These are phyloP conservation scores for Oryza brachyantha DNA, from an alignment of 176 grass and related monocot species.

Conservation along the genomic window DNA sequence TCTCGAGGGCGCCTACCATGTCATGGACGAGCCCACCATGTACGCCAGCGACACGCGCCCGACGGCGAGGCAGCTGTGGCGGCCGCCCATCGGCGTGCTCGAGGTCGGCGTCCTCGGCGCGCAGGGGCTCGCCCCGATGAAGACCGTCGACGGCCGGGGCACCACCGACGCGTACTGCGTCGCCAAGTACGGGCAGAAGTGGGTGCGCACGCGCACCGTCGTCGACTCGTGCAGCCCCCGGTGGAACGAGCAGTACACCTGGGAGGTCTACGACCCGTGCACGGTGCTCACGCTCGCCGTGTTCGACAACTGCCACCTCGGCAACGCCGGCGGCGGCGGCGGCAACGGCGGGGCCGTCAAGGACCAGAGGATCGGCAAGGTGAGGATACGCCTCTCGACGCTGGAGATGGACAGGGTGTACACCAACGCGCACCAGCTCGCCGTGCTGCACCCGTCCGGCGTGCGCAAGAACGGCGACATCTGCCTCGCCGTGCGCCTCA, in stretches of 20 bases:
- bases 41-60: slow-evolving; percentile 73
- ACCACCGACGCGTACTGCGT: slow-evolving; percentile 69
- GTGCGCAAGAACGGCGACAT: slow-evolving; percentile 75
- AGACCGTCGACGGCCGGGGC: slow-evolving; percentile 40
- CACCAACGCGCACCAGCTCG: slow-evolving; percentile 41
- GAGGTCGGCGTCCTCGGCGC: slow-evolving; percentile 75
- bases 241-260: slow-evolving; percentile 97
- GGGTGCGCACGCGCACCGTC: slow-evolving; percentile 77
- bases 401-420: slow-evolving; percentile 60
- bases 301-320: slow-evolving; percentile 65
- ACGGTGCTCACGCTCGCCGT: slow-evolving; percentile 78
- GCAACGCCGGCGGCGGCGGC: background rate
- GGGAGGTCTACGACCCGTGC: slow-evolving; percentile 78
- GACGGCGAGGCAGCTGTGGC: slow-evolving; percentile 68
- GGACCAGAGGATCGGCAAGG: slow-evolving; percentile 67
- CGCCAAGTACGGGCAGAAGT: slow-evolving; percentile 88
- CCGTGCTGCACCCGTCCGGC: slow-evolving; percentile 52
- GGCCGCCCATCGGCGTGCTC: slow-evolving; percentile 54
- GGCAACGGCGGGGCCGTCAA: background rate
- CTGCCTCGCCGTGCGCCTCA: slow-evolving; percentile 66
- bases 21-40: slow-evolving; percentile 73
- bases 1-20: slow-evolving; percentile 83
- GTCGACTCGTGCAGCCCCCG: slow-evolving; percentile 43
- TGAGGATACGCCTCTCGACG: slow-evolving; percentile 73
- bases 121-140: slow-evolving; percentile 61